Base-by-base conservation (phyloP, 2,329 filamentous ascomycete species). In the Botrytis galanthina region DNA sequence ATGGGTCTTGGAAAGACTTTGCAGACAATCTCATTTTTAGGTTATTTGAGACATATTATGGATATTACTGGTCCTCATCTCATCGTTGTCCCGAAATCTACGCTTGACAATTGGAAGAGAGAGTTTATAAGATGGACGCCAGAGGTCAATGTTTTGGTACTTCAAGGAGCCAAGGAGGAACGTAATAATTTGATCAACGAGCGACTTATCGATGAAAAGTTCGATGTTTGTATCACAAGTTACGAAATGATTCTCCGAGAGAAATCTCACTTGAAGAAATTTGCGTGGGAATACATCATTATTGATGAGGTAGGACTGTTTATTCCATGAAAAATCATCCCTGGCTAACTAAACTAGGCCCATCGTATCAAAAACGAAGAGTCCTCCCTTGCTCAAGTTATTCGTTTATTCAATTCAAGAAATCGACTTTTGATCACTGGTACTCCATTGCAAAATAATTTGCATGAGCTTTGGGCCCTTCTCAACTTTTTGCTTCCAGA, bases 351-450 rank as follows among this genome's bases (percentile, higher is more conserved):
- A 29, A 76, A 68, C 48, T 63, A 82, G 80, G 91, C 96, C 3
- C 96, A 99, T 83, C 94, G 96, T 75, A 99, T 99, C 88, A 99
- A 99, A 86, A 99, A 99, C 83, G 96, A 99, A 81, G 94, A 98
- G 82, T 99, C 96, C 0, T 98, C 96, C 0, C 87, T 99, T 4
- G 95, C 96, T 4, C 95, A 98, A 80, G 97, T 98, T 77, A 97
- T 99, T 77, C 93, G 96, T 78, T 86, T 98, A 71, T 99, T 99
- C 86, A 93, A 95, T 83, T 99, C 96, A 8, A 90, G 96, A 81
- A 98, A 98, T 82, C 92, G 96, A 70, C 87, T 99, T 46, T 87
- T 99, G 75, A 99, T 99, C 76, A 99, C 96, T 3, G 96, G 96
- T 77, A 99, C 96, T 5, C 96, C 96, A 1, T 87, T 99, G 8